Evolutionary conservation across 495 filamentous ascomycete species (phyloP).

Genomic region (Annulohypoxylon stygium): DNA sequence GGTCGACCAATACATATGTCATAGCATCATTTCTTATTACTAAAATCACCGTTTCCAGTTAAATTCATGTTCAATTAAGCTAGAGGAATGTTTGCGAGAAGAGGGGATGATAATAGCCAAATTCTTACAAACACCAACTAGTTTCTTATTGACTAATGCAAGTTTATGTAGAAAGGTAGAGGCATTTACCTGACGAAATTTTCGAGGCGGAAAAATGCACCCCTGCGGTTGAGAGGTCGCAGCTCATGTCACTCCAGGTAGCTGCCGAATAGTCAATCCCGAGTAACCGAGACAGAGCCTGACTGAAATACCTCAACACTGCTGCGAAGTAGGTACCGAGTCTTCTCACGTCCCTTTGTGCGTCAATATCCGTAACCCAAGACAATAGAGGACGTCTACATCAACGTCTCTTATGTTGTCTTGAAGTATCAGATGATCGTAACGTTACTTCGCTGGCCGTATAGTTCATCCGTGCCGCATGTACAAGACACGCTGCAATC

Average conservation of each 20-base stretch:
- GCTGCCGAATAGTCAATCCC: constrained; percentile 34
- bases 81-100: neutral
- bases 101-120: neutral
- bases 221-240: constrained; percentile 9
- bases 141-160: neutral
- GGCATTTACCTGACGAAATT: constrained; percentile 6
- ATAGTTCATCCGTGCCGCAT: constrained; percentile 45
- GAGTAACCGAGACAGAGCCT: constrained; percentile 34
- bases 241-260: constrained; percentile 24
- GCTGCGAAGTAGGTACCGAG: constrained; percentile 23
- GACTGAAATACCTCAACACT: constrained; percentile 13
- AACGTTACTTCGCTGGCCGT: constrained; percentile 40
- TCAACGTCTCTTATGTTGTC: neutral
- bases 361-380: constrained; percentile 2
- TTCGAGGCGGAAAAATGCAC: constrained; percentile 4
- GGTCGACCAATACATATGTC: neutral
- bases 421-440: constrained; percentile 28
- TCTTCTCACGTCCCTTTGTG: constrained; percentile 6
- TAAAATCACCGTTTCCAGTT: neutral
- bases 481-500: constrained; percentile 44
- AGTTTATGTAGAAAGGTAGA: neutral
- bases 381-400: neutral
- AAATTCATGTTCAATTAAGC: neutral
- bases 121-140: neutral
- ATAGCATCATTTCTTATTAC: constrained; percentile 14